Evolutionary conservation across 1,139 yeast genomes (phyloP).

Genomic region (Pichia sp.): DNA sequence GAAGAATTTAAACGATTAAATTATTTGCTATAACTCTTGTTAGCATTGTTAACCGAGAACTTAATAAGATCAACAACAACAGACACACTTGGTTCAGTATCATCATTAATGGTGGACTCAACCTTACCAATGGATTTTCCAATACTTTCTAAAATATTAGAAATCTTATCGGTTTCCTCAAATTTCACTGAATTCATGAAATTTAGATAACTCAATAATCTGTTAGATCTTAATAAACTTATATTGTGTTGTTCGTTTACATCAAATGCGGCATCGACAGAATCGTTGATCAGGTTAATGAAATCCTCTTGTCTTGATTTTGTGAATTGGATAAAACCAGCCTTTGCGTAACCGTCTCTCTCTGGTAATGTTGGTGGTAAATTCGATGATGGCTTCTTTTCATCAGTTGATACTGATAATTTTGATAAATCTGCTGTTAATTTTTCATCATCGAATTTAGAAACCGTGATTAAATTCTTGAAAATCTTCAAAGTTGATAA

Average conservation of each 20-base stretch:
- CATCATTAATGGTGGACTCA: not conserved
- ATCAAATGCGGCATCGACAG: not conserved
- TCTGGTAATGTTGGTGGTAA: constrained; percentile 26
- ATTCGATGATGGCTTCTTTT: not conserved
- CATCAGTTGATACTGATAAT: not conserved
- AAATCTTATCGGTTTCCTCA: not conserved
- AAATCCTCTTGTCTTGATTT: constrained; percentile 40
- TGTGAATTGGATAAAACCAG: constrained; percentile 40
- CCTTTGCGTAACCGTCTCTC: constrained; percentile 11
- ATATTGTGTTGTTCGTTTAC: not conserved
- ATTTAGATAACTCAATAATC: constrained; percentile 54
- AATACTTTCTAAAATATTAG: constrained; percentile 1
- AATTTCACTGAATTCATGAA: constrained; percentile 46
- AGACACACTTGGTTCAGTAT: not conserved
- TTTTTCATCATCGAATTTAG: constrained; percentile 20
- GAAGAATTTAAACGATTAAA: not conserved
- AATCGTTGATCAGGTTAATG: constrained; percentile 37
- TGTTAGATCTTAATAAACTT: constrained; percentile 35
- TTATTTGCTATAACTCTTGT: not conserved
- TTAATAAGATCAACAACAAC: constrained; percentile 7
- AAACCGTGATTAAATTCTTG: constrained; percentile 51
- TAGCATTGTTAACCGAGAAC: constrained; percentile 3
- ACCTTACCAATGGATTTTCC: not conserved
- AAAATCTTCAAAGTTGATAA: constrained; percentile 62
- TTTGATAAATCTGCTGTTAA: constrained; percentile 9